These are phyloP conservation scores for Torulaspora franciscae DNA, from an alignment of 805 yeast species.

Conservation along the genomic window DNA sequence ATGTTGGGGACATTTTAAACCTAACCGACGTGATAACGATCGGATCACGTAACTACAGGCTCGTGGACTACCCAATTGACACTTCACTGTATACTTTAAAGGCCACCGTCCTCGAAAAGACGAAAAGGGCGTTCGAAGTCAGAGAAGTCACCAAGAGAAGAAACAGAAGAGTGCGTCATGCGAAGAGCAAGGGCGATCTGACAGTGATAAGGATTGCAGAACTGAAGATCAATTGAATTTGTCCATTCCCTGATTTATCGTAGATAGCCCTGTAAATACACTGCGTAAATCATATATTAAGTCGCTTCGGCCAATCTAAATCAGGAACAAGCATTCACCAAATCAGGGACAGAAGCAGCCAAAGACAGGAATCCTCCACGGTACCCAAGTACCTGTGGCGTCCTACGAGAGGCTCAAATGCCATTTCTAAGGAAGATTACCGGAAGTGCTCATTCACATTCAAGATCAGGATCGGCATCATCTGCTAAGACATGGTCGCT, in stretches of 20 bases:
- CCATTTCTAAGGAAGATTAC: conserved; percentile 28
- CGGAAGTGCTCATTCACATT: conserved; percentile 21
- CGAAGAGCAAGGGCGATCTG: conserved; percentile 61
- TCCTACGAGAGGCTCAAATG: conserved; percentile 13
- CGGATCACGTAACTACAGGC: conserved; percentile 81
- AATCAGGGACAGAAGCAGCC: background rate
- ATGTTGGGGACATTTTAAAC: conserved; percentile 76
- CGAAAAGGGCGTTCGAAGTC: conserved; percentile 69
- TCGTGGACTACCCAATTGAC: conserved; percentile 51
- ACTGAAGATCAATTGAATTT: conserved; percentile 45
- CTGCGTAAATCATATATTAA: background rate
- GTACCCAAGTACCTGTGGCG: background rate
- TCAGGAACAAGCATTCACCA: background rate
- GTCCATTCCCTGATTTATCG: background rate
- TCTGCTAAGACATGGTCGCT: conserved; percentile 18
- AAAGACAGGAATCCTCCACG: background rate
- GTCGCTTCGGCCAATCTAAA: conserved; percentile 1
- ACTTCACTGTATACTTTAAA: conserved; percentile 52
- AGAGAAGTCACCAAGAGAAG: conserved; percentile 76
- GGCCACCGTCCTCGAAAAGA: conserved; percentile 82
- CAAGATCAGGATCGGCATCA: conserved; percentile 29
- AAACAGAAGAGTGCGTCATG: conserved; percentile 66
- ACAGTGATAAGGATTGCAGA: conserved; percentile 77
- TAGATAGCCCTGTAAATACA: conserved; percentile 10
- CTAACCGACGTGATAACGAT: conserved; percentile 72